phyloP scores from a whole-genome alignment of 1,284 basidiomycete genomes.

The Wolfiporia cocos region DNA sequence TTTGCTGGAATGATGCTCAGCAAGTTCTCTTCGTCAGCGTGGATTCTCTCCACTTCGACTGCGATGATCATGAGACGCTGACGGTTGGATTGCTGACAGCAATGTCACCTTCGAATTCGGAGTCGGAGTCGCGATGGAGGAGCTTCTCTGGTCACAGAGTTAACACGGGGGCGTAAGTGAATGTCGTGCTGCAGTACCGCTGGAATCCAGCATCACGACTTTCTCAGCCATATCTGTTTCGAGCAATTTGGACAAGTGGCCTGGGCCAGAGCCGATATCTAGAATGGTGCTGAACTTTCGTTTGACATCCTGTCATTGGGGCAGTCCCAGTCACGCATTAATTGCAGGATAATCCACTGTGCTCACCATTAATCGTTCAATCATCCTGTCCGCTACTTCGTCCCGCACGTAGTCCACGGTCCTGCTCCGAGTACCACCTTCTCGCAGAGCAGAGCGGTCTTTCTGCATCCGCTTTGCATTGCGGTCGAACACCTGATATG shows the following conservation, averaged over 20 bases:
- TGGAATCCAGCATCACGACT: conserved; percentile 86
- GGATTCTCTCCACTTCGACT: conserved; percentile 72
- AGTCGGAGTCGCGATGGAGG: conserved; percentile 68
- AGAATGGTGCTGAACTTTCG: conserved; percentile 76
- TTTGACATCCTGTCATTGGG: conserved; percentile 75
- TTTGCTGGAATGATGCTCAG: conserved; percentile 58
- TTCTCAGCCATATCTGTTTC: conserved; percentile 70
- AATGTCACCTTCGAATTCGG: conserved; percentile 76
- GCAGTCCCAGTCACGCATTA: background rate
- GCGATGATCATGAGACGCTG: too few relatives aligned
- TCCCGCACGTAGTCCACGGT: conserved; percentile 91
- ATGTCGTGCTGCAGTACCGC: conserved; percentile 48
- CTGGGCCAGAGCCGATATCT: conserved; percentile 93
- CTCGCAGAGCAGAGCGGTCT: conserved; percentile 63
- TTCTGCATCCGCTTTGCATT: conserved; percentile 78
- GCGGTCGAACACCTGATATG: conserved; percentile 88
- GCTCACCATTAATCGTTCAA: conserved; percentile 80
- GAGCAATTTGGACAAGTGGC: conserved; percentile 84
- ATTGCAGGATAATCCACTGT: background rate
- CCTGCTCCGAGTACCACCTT: conserved; percentile 56
- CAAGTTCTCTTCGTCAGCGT: conserved; percentile 76
- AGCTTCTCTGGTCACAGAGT: conserved; percentile 39
- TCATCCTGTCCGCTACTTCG: conserved; percentile 86
- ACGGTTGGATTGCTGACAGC: too few relatives aligned
- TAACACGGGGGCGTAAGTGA: too few relatives aligned